Conservation (phyloP, 1,139 yeast species). For the Hansenula lynferdii region DNA sequence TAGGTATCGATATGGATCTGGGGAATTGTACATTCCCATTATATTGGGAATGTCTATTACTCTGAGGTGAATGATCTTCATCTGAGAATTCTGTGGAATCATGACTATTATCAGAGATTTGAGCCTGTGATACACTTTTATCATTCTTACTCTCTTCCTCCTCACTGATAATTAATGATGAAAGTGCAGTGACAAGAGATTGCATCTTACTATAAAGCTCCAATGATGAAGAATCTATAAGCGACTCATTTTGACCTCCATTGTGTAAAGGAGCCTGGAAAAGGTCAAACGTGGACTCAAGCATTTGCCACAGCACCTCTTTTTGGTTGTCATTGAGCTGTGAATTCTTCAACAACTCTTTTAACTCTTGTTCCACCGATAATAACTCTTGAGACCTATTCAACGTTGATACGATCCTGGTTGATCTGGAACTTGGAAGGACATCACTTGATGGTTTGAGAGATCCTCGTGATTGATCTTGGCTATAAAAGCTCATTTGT, state of each 20-base stretch:
- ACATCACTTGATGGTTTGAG: too few species aligned
- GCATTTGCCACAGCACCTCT: constrained; percentile 14
- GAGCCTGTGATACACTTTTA: not conserved
- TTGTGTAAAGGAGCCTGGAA: constrained; percentile 19
- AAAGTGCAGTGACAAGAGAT: constrained; percentile 23
- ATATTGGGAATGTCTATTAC: too few species aligned
- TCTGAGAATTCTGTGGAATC: constrained; percentile 15
- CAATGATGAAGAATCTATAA: constrained; percentile 24
- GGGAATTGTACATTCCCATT: too few species aligned
- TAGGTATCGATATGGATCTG: not conserved
- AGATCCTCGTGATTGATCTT: too few species aligned
- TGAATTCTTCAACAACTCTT: constrained; percentile 17
- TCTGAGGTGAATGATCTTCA: too few species aligned
- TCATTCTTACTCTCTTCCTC: constrained; percentile 11
- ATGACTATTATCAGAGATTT: not conserved
- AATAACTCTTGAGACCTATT: constrained; percentile 23
- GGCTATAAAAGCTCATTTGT: constrained; percentile 1
- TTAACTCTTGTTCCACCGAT: constrained; percentile 23
- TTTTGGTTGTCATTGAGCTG: constrained; percentile 13
- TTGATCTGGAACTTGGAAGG: not conserved
- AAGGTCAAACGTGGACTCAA: constrained; percentile 22
- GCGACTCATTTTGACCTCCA: constrained; percentile 7
- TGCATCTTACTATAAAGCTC: constrained; percentile 25
- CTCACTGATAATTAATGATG: constrained; percentile 24
- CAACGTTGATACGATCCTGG: constrained; percentile 9